Evolutionary conservation across 2,329 filamentous ascomycete species (phyloP), one percentile per base, ranked within the genome.

Genomic region (Sodiomyces alkalinus): DNA sequence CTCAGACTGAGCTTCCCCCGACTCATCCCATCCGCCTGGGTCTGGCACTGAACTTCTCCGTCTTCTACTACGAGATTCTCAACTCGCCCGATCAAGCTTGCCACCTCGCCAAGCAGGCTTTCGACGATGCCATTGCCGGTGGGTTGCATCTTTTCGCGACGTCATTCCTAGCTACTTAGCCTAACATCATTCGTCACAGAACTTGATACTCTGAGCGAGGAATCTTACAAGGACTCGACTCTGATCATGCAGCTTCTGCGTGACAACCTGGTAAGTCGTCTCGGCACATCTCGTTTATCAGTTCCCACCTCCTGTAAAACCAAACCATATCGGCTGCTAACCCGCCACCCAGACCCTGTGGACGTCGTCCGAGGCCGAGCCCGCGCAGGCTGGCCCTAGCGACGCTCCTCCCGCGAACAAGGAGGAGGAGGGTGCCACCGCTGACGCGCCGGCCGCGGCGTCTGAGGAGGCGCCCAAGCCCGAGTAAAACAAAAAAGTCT

Each of bases 1-100:
- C 83, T 39, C 74, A 81, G 56, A 87, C 80, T 46, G 82, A 90
- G 58, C 75, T 92, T 44, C 78, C 83, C 39, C 83, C 83, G 39
- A 92, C 83, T 33, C 83, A 92, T 69, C 83, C 83, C 51, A 92
- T 92, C 61, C 82, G 83, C 51, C 79, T 92, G 41, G 83, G 83
- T 55, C 74, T 92, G 42, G 83, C 83, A 47, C 71, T 92, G 43
- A 92, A 92, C 77, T 92, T 92, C 71, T 93, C 86, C 41, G 86
- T 94, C 51, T 96, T 94, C 73, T 96, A 96, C 78, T 98, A 98
- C 60, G 82, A 98, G 75, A 98, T 96, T 56, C 71, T 96, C 51
- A 98, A 96, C 71, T 85, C 87, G 23, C 87, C 87, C 40, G 90
- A 96, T 58, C 87, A 92, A 66, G 87, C 86, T 53, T 94, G 87